phyloP scores from a whole-genome alignment of 192 early-diverging fungal species.

The Umbelopsis vinacea region DNA sequence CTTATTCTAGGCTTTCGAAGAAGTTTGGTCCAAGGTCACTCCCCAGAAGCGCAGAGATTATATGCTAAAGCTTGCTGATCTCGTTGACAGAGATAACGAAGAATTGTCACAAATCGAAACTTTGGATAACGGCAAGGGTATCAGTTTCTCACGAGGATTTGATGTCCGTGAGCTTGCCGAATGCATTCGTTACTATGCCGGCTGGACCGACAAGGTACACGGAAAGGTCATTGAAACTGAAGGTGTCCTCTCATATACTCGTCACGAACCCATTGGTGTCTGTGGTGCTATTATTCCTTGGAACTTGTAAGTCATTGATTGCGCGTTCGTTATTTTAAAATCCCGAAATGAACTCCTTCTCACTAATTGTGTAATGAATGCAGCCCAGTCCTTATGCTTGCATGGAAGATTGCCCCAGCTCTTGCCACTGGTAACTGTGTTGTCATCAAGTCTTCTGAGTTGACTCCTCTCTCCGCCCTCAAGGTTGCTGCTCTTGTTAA shows the following conservation, averaged over 20 bases:
- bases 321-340: no score
- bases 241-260: constrained; percentile 55
- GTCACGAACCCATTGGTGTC: constrained; percentile 71
- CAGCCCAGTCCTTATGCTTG: constrained; percentile 54
- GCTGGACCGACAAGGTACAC: constrained; percentile 64
- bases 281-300: constrained; percentile 81
- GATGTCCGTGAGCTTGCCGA: constrained; percentile 67
- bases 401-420: constrained; percentile 83
- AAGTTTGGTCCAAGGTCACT: constrained; percentile 56
- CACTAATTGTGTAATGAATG: background rate
- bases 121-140: constrained; percentile 79
- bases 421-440: constrained; percentile 78
- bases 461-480: constrained; percentile 64
- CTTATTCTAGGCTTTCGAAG: constrained; percentile 40
- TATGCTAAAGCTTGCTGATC: constrained; percentile 64
- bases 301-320: constrained; percentile 54
- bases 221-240: constrained; percentile 55
- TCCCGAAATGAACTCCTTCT: background rate
- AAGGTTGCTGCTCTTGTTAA: constrained; percentile 67
- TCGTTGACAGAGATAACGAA: constrained; percentile 51
- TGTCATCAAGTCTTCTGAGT: constrained; percentile 80
- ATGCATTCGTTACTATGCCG: constrained; percentile 81
- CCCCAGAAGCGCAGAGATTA: constrained; percentile 52
- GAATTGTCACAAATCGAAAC: constrained; percentile 66
- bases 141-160: constrained; percentile 54